Evolutionary conservation across 164 flowering plant genomes (phyloP), one percentile per base, ranked within the genome.

Genomic region (Stephania japonica): DNA sequence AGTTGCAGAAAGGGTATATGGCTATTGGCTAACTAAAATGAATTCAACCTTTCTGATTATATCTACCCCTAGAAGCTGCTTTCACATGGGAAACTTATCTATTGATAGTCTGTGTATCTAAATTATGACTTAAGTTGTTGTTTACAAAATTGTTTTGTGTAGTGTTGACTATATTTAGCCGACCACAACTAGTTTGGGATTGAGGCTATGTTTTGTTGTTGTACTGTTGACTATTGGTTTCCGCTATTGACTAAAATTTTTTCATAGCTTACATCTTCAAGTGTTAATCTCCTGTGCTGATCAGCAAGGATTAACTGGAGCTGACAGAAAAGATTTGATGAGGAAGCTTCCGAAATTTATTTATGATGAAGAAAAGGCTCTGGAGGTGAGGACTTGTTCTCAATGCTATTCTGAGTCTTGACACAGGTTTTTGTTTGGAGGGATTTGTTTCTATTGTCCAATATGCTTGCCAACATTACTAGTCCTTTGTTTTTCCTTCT

Each of bases 331-430:
- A 81, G 97, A 95, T 68, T 78, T 93, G 74, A 87, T 96, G 97
- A 86, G 83, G 77, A 96, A 91, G 70, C 87, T 93, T 56, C 98
- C 98, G 43, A 88, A 90, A 67, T 95, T 93, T 80, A 87, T 91
- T 16, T 91, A 90, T 80, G 94, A 96, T 78, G 98, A 96, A 82
- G 99, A 96, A 43, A 93, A 90, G 75, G 94, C 95, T 78, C 79
- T 91, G 84, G 98, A 96, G 95, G 99, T 91, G 70, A 76, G 81
- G 18, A 26, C 11, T 70, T 81, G n/a, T 43, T 75, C 77, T 76
- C 3, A 7, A 71, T 21, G 24, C 49, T 65, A 41, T 71, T 16
- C 2, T 53, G 61, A 53, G 18, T 32, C 14, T 65, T 44, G 12
- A 43, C 0, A 6, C 64, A 62, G 23, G 42, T 12, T 43, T 25